Conservation (phyloP, 768 basidiomycete genomes). For the Pleurotus pulmonarius region DNA sequence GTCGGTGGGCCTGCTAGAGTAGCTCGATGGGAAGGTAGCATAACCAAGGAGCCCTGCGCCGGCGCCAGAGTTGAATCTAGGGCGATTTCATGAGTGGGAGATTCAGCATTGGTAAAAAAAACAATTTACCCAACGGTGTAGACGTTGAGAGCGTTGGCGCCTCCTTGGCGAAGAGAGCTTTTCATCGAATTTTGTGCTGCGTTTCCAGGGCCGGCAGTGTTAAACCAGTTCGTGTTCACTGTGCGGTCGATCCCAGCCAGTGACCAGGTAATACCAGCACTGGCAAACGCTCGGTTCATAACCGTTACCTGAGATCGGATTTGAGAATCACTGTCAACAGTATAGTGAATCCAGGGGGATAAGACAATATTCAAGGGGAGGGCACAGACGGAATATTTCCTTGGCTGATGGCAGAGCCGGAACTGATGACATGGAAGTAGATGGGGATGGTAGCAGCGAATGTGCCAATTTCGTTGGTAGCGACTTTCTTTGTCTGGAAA, state of each 20-base stretch:
- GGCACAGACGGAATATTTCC: conserved; percentile 38
- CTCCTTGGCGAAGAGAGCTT: conserved; percentile 37
- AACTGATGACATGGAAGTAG: conserved; percentile 31
- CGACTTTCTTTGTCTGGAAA: conserved; percentile 35
- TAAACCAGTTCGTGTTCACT: conserved; percentile 45
- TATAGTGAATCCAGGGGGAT: conserved; percentile 4
- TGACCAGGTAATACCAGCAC: conserved; percentile 31
- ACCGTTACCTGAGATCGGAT: conserved; percentile 30
- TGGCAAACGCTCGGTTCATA: conserved; percentile 39
- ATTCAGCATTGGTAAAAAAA: neutral
- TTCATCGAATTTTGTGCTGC: conserved; percentile 46
- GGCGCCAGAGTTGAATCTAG: conserved; percentile 31
- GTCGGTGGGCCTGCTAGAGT: conserved; percentile 33
- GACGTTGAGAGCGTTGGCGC: conserved; percentile 37
- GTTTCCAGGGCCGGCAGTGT: conserved; percentile 30
- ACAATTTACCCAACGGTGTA: conserved; percentile 44
- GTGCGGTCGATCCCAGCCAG: conserved; percentile 39
- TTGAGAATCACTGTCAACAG: conserved; percentile 28
- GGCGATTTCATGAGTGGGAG: neutral
- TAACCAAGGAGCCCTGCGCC: conserved; percentile 48
- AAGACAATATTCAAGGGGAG: neutral
- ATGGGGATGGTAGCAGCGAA: conserved; percentile 15
- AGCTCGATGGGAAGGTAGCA: conserved; percentile 47
- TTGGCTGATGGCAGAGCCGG: conserved; percentile 25
- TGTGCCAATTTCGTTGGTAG: conserved; percentile 6